Percentiles rank a stretch among this genome's conserved stretches.
phyloP scores from a whole-genome alignment of 257 asterid species.

The Datura wrightii region DNA sequence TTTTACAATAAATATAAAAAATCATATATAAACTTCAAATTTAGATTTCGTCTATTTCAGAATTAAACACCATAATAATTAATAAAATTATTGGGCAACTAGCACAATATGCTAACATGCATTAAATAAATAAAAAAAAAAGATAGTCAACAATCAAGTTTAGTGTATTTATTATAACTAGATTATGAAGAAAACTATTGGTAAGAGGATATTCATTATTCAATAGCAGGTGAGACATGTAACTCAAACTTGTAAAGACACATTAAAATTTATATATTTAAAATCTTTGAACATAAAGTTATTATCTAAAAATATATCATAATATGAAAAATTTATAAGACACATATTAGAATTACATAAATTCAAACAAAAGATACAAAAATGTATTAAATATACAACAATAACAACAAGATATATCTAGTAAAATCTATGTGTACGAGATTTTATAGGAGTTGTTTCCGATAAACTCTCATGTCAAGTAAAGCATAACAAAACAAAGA shows the following conservation, averaged over 20 bases:
- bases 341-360: neutral
- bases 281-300: neutral
- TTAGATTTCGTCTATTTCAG: no score
- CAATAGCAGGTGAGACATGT: neutral
- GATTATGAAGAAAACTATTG: neutral
- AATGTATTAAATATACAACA: neutral
- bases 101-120: neutral
- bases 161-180: neutral
- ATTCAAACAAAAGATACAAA: neutral
- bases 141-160: conserved; percentile 1
- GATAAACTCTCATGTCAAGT: neutral
- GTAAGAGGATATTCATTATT: neutral
- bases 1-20: no score
- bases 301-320: neutral
- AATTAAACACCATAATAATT: no score
- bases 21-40: no score
- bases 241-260: neutral
- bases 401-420: no score
- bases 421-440: neutral
- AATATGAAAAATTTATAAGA: neutral
- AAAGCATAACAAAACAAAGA: neutral
- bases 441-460: neutral
- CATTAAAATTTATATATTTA: neutral
- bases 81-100: neutral
- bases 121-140: neutral